These are phyloP conservation scores for Diplotaxis tenuifolia DNA, from an alignment of 345 rosid genomes.

Conservation along the genomic window DNA sequence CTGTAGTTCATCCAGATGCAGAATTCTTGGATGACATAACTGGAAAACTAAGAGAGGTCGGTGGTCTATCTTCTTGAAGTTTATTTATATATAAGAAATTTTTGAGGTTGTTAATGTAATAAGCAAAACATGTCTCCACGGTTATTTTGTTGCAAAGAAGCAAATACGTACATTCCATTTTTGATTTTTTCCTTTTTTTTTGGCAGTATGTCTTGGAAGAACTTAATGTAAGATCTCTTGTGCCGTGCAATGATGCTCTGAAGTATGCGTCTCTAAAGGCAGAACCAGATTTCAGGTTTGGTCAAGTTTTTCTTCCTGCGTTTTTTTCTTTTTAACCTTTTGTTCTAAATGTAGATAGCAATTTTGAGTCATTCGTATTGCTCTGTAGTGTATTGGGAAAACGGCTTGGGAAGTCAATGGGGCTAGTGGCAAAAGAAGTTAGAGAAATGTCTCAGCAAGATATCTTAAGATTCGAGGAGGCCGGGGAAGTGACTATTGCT, in stretches of 20 bases:
- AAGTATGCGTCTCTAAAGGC: constrained; percentile 90
- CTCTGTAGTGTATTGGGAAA: constrained; percentile 69
- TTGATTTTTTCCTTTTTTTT: constrained; percentile 35
- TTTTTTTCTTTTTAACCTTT: background rate
- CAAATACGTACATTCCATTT: background rate
- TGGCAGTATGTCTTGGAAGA: constrained; percentile 94
- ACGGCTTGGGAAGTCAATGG: constrained; percentile 95
- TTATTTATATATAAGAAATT: background rate
- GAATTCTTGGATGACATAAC: constrained; percentile 89
- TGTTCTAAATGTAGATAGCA: constrained; percentile 12
- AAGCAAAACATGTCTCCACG: constrained; percentile 3
- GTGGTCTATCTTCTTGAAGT: constrained; percentile 21
- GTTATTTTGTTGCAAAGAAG: background rate
- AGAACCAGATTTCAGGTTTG: constrained; percentile 97
- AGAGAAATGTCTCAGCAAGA: constrained; percentile 81
- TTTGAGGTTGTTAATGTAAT: constrained; percentile 2
- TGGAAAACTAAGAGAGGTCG: constrained; percentile 84
- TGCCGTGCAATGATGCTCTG: constrained; percentile 75
- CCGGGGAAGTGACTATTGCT: constrained; percentile 77
- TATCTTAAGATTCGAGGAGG: constrained; percentile 71
- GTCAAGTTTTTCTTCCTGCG: constrained; percentile 15
- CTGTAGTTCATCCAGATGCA: constrained; percentile 84
- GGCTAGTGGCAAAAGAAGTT: constrained; percentile 74
- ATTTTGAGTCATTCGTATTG: constrained; percentile 31
- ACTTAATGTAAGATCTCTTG: constrained; percentile 78